Evolutionary conservation across 441 rosid genomes (phyloP).

Genomic region (Mallotus repandus): DNA sequence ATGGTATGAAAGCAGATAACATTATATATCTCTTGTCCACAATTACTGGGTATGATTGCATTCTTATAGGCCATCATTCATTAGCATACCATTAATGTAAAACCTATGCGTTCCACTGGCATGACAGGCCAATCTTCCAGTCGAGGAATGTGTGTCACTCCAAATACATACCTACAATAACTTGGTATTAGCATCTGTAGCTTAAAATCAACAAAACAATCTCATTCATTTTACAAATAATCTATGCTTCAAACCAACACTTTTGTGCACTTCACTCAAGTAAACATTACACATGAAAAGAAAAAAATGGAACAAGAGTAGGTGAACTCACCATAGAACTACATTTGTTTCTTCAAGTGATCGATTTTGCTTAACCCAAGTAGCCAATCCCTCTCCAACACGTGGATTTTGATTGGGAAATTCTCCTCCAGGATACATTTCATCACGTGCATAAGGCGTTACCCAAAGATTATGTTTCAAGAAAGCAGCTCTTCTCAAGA

Average conservation of each 20-base stretch:
- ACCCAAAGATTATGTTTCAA: constrained; percentile 90
- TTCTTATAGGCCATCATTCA: neutral
- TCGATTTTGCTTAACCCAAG: constrained; percentile 87
- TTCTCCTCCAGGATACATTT: constrained; percentile 90
- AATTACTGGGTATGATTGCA: neutral
- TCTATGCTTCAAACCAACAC: neutral
- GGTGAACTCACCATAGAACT: constrained; percentile 66
- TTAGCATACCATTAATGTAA: constrained; percentile 66
- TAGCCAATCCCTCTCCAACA: constrained; percentile 73
- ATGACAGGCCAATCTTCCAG: constrained; percentile 96
- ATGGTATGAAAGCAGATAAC: too few species aligned
- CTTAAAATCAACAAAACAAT: neutral
- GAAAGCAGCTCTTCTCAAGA: constrained; percentile 87
- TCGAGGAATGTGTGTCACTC: constrained; percentile 80
- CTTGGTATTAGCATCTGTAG: constrained; percentile 25
- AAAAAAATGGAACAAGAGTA: neutral
- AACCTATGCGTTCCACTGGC: constrained; percentile 90
- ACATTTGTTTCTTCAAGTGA: constrained; percentile 74
- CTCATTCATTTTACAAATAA: neutral
- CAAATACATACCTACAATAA: constrained; percentile 77
- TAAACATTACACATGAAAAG: too few species aligned
- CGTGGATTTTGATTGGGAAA: constrained; percentile 95
- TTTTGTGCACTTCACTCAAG: too few species aligned
- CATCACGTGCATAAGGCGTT: constrained; percentile 61
- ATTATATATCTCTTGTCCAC: neutral